A percentile compares a stretch with the other conserved stretches of the same genome.
Evolutionary conservation across 2,329 filamentous ascomycete species (phyloP).

Genomic region (Apiospora kogelbergensis): DNA sequence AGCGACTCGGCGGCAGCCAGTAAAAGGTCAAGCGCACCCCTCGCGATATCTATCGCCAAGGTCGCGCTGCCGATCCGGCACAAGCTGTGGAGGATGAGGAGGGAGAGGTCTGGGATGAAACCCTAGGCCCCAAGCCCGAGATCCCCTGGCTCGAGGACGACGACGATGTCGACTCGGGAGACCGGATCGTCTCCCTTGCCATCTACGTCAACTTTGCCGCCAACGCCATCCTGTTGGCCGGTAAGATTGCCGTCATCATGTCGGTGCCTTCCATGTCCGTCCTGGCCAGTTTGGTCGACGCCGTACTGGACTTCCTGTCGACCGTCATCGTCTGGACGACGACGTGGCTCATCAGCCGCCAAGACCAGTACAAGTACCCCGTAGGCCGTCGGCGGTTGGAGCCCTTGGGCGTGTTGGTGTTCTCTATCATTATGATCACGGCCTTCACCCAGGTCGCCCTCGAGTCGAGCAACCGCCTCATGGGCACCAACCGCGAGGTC

Average conservation of each 20-base stretch:
- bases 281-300: slow-evolving; percentile 76
- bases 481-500: slow-evolving; percentile 60
- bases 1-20: slow-evolving; percentile 11
- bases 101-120: slow-evolving; percentile 38
- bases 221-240: slow-evolving; percentile 71
- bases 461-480: slow-evolving; percentile 66
- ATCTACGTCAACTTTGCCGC: slow-evolving; percentile 84
- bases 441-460: slow-evolving; percentile 78
- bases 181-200: slow-evolving; percentile 77
- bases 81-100: slow-evolving; percentile 62
- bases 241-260: slow-evolving; percentile 76
- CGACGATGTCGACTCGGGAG: slow-evolving; percentile 68
- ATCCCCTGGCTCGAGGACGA: slow-evolving; percentile 72
- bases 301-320: slow-evolving; percentile 76
- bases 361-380: slow-evolving; percentile 74
- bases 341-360: slow-evolving; percentile 70
- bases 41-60: slow-evolving; percentile 79
- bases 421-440: slow-evolving; percentile 84
- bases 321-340: slow-evolving; percentile 82
- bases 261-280: slow-evolving; percentile 81
- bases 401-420: slow-evolving; percentile 77
- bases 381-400: slow-evolving; percentile 76
- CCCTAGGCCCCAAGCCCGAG: slow-evolving; percentile 46
- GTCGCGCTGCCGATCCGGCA: slow-evolving; percentile 48
- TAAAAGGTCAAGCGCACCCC: slow-evolving; percentile 75